Evolutionary conservation across 441 rosid genomes (phyloP).

Genomic region (Populus trichocarpa): DNA sequence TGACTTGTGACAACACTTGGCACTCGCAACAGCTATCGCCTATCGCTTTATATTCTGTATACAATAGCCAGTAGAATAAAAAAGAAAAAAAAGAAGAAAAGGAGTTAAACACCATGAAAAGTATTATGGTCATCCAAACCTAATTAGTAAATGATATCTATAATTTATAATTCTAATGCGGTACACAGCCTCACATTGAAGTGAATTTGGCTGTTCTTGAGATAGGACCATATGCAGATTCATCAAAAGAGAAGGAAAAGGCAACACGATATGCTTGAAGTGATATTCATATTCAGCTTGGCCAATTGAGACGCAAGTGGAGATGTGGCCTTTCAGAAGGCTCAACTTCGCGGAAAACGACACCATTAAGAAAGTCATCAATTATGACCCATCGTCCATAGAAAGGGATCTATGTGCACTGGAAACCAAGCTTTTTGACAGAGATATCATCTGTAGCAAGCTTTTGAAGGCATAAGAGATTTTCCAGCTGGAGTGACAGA

Average conservation of each 20-base stretch:
- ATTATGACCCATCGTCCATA: background rate
- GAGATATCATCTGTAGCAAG: no score
- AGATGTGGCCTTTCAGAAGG: slow-evolving; percentile 7
- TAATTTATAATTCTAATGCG: slow-evolving; percentile 11
- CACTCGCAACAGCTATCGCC: slow-evolving; percentile 24
- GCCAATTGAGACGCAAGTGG: slow-evolving; percentile 3
- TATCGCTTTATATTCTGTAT: slow-evolving; percentile 15
- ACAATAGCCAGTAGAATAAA: background rate
- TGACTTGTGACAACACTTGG: slow-evolving; percentile 27
- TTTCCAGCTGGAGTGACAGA: background rate
- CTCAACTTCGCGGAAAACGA: slow-evolving; percentile 6
- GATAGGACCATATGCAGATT: background rate
- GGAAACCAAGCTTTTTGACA: background rate
- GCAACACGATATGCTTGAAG: background rate
- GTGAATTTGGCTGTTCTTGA: slow-evolving; percentile 12
- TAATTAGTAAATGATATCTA: background rate
- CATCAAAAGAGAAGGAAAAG: background rate
- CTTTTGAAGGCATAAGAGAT: background rate
- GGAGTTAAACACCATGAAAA: background rate
- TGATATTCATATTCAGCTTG: slow-evolving; percentile 5
- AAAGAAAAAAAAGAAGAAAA: background rate
- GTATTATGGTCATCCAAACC: background rate
- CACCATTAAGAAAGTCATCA: background rate
- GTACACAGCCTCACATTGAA: slow-evolving; percentile 15
- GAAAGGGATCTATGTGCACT: background rate